A percentile compares a stretch with the other conserved stretches of the same genome.
These are phyloP conservation scores for Epichloe uncinata DNA, from an alignment of 2,329 filamentous ascomycete genomes.

Conservation along the genomic window DNA sequence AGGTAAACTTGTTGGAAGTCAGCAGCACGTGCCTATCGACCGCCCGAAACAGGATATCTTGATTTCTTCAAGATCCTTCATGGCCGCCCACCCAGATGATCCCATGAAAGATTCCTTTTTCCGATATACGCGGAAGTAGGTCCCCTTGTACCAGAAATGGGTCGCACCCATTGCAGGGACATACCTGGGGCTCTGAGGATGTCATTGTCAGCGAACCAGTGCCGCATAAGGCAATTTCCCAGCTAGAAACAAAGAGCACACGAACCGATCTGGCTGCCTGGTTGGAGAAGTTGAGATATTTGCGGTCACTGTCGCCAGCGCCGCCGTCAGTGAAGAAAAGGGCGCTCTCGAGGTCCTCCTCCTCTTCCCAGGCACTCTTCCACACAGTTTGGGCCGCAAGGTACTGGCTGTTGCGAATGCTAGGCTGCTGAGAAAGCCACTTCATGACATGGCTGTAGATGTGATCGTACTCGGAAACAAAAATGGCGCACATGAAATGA, in stretches of 20 bases:
- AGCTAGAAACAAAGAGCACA: no score
- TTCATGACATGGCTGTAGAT: constrained; percentile 46
- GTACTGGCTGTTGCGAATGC: constrained; percentile 35
- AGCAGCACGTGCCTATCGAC: constrained; percentile 16
- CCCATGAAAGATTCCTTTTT: constrained; percentile 29
- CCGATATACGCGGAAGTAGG: constrained; percentile 35
- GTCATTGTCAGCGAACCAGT: no score
- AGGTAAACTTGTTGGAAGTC: no score
- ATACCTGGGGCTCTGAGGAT: constrained; percentile 32
- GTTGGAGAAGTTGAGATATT: constrained; percentile 46
- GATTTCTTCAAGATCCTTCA: constrained; percentile 39
- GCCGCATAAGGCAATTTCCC: no score
- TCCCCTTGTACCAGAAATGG: constrained; percentile 39
- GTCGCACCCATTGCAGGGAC: constrained; percentile 40
- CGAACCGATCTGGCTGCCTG: constrained; percentile 24
- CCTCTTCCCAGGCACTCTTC: constrained; percentile 43
- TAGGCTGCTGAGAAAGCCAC: constrained; percentile 41
- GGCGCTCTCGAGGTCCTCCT: constrained; percentile 29
- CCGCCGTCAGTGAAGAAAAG: constrained; percentile 24
- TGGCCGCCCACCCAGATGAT: constrained; percentile 21
- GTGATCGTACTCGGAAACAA: constrained; percentile 40
- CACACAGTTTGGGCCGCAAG: constrained; percentile 42
- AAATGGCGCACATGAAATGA: constrained; percentile 38
- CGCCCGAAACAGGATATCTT: constrained; percentile 42
- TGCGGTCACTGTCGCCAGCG: constrained; percentile 21